Base-by-base conservation (phyloP, 2,329 filamentous ascomycete species). In the Amesomyces nigricolor region DNA sequence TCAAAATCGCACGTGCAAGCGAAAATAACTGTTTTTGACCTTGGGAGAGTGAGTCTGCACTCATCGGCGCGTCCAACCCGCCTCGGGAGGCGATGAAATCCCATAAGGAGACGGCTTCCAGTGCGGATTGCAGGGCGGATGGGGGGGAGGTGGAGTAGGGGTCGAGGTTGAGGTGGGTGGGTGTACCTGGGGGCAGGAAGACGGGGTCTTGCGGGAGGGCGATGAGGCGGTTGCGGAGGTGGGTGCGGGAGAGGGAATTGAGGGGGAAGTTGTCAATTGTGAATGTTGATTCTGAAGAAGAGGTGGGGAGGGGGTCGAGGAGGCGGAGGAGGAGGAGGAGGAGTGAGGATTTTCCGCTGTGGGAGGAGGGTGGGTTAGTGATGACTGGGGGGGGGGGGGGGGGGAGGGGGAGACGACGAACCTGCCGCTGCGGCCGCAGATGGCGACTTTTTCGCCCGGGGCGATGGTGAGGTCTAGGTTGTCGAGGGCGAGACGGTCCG, bases 21-120 rank as follows among this genome's bases (percentile, higher is more conserved):
- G 78, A 82, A 61, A 88, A 84, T 0, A 87, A 72, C 62, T 87
- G 84, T 44, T 76, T 77, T 65, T 87, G 83, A 0, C 85, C 85
- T 35, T 78, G 75, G 5, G 75, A 78, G 5, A 84, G 70, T 49
- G 73, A 70, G 6, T 78, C 72, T 2, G 74, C 68, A n/a, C 72
- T 71, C 59, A 85, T 73, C 2, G 56, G 61, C 0, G 65, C 64
- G 2, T 63, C 58, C 0, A 75, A 58, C 0, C 72, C 72, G 3
- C 72, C 72, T 3, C 66, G 62, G 4, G 67, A 64, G 0, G 63
- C 46, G 0, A 74, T 62, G 10, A 72, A 67, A 0, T 49, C 40
- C 30, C 66, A 68, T 0, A 77, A 64, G 0, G 64, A 64, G 2
- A 77, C 69, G 0, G 61, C 52, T n/a, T 68, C 64, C 3, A 77